These are phyloP conservation scores for Sequoia sempervirens DNA, from an alignment of 75 land plant genomes.

Conservation along the genomic window DNA sequence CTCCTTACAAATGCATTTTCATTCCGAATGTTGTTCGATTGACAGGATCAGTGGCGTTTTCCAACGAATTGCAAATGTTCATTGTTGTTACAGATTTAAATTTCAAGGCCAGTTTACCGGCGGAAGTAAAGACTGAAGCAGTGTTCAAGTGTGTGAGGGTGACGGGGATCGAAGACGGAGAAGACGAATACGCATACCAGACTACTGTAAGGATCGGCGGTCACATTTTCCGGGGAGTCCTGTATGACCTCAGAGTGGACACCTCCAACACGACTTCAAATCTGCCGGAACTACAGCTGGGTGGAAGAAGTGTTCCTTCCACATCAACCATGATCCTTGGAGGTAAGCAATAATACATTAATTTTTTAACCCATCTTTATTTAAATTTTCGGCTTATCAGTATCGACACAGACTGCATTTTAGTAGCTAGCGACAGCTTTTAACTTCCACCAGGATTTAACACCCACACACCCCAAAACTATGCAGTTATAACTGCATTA, in stretches of 20 bases:
- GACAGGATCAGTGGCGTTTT: neutral
- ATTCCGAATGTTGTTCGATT: neutral
- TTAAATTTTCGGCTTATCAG: neutral
- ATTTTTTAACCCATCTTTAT: neutral
- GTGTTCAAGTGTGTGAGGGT: constrained; percentile 65
- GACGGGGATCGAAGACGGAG: constrained; percentile 52
- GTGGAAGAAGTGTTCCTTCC: constrained; percentile 1
- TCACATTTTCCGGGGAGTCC: constrained; percentile 69
- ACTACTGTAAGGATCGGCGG: constrained; percentile 73
- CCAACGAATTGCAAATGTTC: too few species aligned
- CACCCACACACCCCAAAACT: neutral
- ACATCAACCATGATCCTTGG: constrained; percentile 7
- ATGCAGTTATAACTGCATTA: neutral
- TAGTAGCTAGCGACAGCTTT: too few species aligned
- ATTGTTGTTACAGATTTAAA: constrained; percentile 4
- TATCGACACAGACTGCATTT: too few species aligned
- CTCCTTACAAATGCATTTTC: neutral
- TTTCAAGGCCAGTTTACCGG: constrained; percentile 35
- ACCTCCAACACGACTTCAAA: neutral
- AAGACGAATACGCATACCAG: constrained; percentile 67
- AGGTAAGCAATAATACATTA: neutral
- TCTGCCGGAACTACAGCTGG: constrained; percentile 1
- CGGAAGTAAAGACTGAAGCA: constrained; percentile 60
- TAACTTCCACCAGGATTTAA: too few species aligned
- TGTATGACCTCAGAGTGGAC: constrained; percentile 61